Percentiles rank a stretch among this genome's conserved stretches.
These are phyloP conservation scores for Urochloa ruziziensis DNA, from an alignment of 176 grass and related monocot genomes.

Conservation along the genomic window DNA sequence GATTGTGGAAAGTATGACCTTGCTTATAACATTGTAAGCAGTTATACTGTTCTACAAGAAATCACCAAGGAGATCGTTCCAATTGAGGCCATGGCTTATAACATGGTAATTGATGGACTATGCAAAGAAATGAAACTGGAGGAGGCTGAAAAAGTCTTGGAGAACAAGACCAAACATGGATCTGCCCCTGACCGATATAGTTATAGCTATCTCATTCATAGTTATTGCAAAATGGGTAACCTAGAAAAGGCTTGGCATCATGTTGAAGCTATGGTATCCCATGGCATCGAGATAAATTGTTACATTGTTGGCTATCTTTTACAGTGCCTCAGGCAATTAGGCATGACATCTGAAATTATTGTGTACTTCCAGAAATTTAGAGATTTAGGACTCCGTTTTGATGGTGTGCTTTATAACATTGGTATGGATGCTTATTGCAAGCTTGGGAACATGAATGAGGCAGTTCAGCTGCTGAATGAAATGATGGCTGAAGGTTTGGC, in stretches of 20 bases:
- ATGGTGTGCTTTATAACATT: constrained; percentile 72
- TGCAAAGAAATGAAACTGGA: constrained; percentile 68
- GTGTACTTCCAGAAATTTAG: constrained; percentile 54
- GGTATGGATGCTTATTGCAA: constrained; percentile 61
- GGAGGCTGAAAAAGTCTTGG: constrained; percentile 70
- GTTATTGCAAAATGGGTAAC: constrained; percentile 55
- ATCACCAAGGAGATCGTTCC: constrained; percentile 30
- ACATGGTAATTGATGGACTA: constrained; percentile 68
- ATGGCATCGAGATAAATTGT: constrained; percentile 54
- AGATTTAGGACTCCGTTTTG: constrained; percentile 49
- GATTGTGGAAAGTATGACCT: constrained; percentile 42
- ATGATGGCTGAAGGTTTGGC: constrained; percentile 53
- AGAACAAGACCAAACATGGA: constrained; percentile 46
- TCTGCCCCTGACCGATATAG: constrained; percentile 40
- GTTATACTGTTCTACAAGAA: constrained; percentile 39
- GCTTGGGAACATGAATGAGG: constrained; percentile 54
- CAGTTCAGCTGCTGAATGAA: constrained; percentile 61
- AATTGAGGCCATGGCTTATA: constrained; percentile 54
- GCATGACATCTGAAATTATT: constrained; percentile 48
- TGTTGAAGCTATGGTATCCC: constrained; percentile 50
- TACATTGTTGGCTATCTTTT: constrained; percentile 55
- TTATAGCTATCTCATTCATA: constrained; percentile 60
- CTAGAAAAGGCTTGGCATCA: constrained; percentile 54
- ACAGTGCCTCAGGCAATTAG: constrained; percentile 49
- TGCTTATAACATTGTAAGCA: constrained; percentile 27